Conservation (phyloP, 352 stramenopile genomes). For the Globisporangium echinulatum region DNA sequence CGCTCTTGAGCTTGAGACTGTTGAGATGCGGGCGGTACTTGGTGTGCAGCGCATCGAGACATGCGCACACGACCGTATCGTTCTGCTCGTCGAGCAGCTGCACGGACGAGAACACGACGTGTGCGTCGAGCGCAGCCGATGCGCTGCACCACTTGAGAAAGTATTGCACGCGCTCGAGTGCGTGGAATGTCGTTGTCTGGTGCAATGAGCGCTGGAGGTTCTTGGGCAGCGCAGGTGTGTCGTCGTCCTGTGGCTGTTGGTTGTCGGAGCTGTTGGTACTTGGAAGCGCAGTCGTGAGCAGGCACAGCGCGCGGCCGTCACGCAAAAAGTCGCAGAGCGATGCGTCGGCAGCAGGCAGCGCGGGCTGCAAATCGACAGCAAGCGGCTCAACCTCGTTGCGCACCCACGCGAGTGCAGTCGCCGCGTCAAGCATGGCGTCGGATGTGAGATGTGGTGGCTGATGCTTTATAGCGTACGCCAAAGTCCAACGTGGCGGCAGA, state of each 20-base stretch:
- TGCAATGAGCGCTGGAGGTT: constrained; percentile 63
- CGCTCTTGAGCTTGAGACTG: neutral
- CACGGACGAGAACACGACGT: constrained; percentile 71
- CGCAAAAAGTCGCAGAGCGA: constrained; percentile 63
- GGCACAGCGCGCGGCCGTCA: constrained; percentile 68
- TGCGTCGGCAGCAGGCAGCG: constrained; percentile 22
- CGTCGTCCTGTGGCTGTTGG: neutral
- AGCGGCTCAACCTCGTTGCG: constrained; percentile 38
- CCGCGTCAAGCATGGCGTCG: constrained; percentile 3
- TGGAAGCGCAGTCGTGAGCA: constrained; percentile 46
- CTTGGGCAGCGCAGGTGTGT: constrained; percentile 46
- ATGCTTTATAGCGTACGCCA: neutral
- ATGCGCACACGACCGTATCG: constrained; percentile 48
- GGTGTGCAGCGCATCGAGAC: constrained; percentile 46
- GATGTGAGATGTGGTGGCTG: neutral
- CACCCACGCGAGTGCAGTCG: constrained; percentile 46
- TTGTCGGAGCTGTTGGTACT: neutral
- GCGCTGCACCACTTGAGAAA: constrained; percentile 80
- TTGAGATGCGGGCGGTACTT: constrained; percentile 38
- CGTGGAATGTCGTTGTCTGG: constrained; percentile 72
- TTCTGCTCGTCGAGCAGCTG: constrained; percentile 79
- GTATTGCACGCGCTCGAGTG: constrained; percentile 78
- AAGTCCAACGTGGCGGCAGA: constrained; percentile 2
- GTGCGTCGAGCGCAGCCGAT: constrained; percentile 47
- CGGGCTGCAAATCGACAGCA: constrained; percentile 22